Base-by-base conservation (phyloP, 1,284 basidiomycete genomes). In the Ganoderma sinense region DNA sequence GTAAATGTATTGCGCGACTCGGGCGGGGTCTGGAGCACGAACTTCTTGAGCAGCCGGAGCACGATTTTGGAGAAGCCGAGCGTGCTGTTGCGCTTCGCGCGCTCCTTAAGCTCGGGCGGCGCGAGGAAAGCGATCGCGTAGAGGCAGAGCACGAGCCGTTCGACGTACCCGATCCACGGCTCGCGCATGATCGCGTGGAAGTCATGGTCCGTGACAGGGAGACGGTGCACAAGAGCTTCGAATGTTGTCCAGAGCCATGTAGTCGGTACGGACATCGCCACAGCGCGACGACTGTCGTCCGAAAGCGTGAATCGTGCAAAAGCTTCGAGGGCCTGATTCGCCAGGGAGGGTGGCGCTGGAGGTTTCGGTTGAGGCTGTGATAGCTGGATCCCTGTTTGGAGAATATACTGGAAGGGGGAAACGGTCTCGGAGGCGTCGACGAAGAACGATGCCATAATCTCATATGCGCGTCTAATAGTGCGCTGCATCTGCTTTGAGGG, bases 71-170 rank as follows among this genome's bases (percentile, higher is more conserved):
- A 84, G 78, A 92, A 89, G 61, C 87, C 87, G 62, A 94, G 81
- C 69, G 80, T 80, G 64, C 88, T 83, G 79, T 90, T 84, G 56
- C 82, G 78, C 73, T 94, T 93, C 74, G 97, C 86, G 68, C 83
- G 85, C 66, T 85, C 81, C 81, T 97, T 96, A 69, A 96, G 79
- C 40, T 85, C 81, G 1, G 91, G 90, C 1, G 95, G 88, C 5
- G 96, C 89, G 61, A 97, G 84, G 85, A 97, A 98, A 10, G 92
- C 90, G 69, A 99, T 83, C 43, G 93, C 92, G 83, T 98, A 98
- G 51, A 98, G 87, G 20, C 89, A 89, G 84, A 97, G 89, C 26
- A 93, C 86, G 56, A 89, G 83, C 70, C 94, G 91, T 83, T 97
- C 95, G 72, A 93, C 82, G 79, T 95, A 94, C 53, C 90, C 89